Conservation (phyloP, 2,329 filamentous ascomycete genomes). For the Acarospora socialis region DNA sequence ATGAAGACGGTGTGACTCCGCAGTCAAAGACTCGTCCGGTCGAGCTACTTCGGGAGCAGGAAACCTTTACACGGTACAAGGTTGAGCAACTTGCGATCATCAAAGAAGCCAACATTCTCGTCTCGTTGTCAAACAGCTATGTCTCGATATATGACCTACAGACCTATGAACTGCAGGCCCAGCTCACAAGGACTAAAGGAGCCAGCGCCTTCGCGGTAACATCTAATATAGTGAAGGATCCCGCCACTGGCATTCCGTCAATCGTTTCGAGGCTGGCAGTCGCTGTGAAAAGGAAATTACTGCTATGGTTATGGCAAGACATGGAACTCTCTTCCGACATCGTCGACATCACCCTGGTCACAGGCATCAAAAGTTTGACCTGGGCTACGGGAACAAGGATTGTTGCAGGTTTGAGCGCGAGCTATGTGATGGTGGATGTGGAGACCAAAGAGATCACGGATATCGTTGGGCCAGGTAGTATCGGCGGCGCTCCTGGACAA, state of each 20-base stretch:
- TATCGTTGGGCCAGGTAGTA: constrained; percentile 61
- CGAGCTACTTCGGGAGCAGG: constrained; percentile 78
- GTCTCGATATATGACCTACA: constrained; percentile 83
- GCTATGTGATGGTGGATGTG: constrained; percentile 81
- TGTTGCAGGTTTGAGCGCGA: constrained; percentile 79
- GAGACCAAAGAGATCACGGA: constrained; percentile 59
- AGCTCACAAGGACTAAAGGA: constrained; percentile 69
- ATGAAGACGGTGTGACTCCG: constrained; percentile 16
- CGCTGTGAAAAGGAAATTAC: constrained; percentile 75
- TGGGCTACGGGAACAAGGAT: constrained; percentile 83
- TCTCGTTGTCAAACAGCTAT: constrained; percentile 81
- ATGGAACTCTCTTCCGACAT: constrained; percentile 68
- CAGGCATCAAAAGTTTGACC: constrained; percentile 73
- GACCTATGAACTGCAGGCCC: constrained; percentile 68
- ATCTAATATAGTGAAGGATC: constrained; percentile 87
- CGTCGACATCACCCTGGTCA: constrained; percentile 63
- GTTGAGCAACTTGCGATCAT: constrained; percentile 91
- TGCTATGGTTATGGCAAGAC: constrained; percentile 93
- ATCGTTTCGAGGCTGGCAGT: constrained; percentile 88
- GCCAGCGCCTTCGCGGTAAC: constrained; percentile 85
- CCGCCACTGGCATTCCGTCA: constrained; percentile 72
- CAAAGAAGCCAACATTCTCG: constrained; percentile 82
- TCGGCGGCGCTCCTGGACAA: constrained; percentile 48
- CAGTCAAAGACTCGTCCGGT: constrained; percentile 41
- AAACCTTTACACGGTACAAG: constrained; percentile 80